phyloP scores from a whole-genome alignment of 495 filamentous ascomycete genomes.

The Bathelium albidoporum region DNA sequence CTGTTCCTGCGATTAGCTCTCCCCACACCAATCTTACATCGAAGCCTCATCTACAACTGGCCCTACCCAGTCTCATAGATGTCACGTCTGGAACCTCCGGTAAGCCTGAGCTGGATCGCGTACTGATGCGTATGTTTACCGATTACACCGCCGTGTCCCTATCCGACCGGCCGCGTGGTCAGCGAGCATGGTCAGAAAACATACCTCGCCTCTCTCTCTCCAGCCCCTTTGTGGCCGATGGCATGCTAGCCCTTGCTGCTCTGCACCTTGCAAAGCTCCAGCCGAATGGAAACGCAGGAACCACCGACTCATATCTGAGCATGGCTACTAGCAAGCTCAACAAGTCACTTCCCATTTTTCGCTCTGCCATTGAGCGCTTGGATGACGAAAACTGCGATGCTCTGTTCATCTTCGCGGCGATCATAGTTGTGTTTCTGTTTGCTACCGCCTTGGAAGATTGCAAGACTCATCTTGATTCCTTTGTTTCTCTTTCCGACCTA shows the following conservation, averaged over 20 bases:
- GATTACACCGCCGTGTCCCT: constrained; percentile 12
- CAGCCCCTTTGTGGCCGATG: constrained; percentile 14
- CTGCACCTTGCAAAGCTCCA: constrained; percentile 16
- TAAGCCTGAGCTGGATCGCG: constrained; percentile 4
- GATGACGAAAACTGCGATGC: constrained; percentile 13
- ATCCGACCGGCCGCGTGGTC: constrained; percentile 12
- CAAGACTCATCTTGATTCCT: constrained; percentile 11
- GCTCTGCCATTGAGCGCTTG: constrained; percentile 12
- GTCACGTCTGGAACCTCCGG: constrained; percentile 7
- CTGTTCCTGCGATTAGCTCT: neutral
- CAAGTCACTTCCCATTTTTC: constrained; percentile 9
- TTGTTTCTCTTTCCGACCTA: neutral
- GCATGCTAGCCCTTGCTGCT: constrained; percentile 15
- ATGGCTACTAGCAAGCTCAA: constrained; percentile 16
- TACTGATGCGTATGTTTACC: constrained; percentile 6
- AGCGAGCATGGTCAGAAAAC: constrained; percentile 13
- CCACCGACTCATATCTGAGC: constrained; percentile 3
- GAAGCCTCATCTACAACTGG: neutral
- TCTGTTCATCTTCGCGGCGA: constrained; percentile 14
- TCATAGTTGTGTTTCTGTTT: constrained; percentile 20
- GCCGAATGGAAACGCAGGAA: constrained; percentile 2
- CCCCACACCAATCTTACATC: neutral
- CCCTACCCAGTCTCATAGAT: neutral
- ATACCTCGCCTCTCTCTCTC: constrained; percentile 15
- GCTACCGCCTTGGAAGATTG: constrained; percentile 13